Percentiles rank a stretch among this genome's conserved stretches.
phyloP scores from a whole-genome alignment of 768 basidiomycete species.

The Lactarius quietus region DNA sequence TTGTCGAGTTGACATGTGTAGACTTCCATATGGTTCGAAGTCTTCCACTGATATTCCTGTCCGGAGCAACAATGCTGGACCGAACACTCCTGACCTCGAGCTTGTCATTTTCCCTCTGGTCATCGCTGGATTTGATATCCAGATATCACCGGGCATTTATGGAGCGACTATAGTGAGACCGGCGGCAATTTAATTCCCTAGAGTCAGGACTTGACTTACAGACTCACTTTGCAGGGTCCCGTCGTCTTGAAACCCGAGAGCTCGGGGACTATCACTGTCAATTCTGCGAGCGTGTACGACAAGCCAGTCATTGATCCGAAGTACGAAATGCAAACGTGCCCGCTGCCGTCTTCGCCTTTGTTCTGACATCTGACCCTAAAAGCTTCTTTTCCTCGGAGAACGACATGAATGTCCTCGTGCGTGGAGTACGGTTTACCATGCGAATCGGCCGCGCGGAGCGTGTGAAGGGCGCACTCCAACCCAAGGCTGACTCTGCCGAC shows the following conservation, averaged over 20 bases:
- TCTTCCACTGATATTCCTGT: constrained; percentile 12
- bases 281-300: constrained; percentile 18
- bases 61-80: constrained; percentile 13
- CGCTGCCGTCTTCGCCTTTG: neutral
- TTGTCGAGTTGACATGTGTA: neutral
- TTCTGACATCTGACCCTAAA: neutral
- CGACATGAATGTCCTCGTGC: constrained; percentile 21
- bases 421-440: constrained; percentile 21
- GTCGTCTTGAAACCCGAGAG: constrained; percentile 22
- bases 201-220: neutral
- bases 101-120: constrained; percentile 19
- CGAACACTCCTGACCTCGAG: constrained; percentile 22
- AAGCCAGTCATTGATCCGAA: constrained; percentile 22
- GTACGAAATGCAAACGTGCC: neutral
- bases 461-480: constrained; percentile 21
- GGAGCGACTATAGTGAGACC: constrained; percentile 18
- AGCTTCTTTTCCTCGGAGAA: constrained; percentile 25
- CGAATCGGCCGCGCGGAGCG: constrained; percentile 12
- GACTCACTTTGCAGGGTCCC: constrained; percentile 2
- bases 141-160: constrained; percentile 12
- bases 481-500: constrained; percentile 14
- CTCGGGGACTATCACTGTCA: constrained; percentile 15
- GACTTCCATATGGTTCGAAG: constrained; percentile 17
- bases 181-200: no score
- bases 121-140: neutral